These are phyloP conservation scores for Trichoderma citrinoviride DNA, from an alignment of 2,329 filamentous ascomycete species.

Conservation along the genomic window DNA sequence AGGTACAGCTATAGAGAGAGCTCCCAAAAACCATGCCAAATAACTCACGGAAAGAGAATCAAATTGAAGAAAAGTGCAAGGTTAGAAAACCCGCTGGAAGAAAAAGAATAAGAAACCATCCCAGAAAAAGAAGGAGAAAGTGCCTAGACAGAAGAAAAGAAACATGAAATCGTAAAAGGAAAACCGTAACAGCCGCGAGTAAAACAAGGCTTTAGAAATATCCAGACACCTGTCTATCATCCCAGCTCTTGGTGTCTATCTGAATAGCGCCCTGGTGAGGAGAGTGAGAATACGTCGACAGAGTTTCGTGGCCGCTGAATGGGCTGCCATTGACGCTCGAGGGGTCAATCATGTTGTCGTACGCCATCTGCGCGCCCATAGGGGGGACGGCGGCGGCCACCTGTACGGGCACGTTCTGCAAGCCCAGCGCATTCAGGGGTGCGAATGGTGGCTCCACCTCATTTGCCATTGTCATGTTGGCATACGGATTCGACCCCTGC, in stretches of 20 bases:
- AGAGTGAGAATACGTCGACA: conserved; percentile 37
- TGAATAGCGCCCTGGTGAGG: conserved; percentile 32
- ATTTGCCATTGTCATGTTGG: conserved; percentile 27
- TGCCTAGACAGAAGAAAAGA: not conserved
- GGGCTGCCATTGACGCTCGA: conserved; percentile 37
- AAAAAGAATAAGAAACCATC: not conserved
- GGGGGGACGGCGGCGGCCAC: conserved; percentile 11
- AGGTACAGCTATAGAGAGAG: conserved; percentile 1
- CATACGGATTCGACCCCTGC: conserved; percentile 27
- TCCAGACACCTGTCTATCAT: conserved; percentile 26
- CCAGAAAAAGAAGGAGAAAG: not conserved
- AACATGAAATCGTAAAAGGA: not conserved
- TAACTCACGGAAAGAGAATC: not conserved
- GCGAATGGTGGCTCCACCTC: conserved; percentile 34
- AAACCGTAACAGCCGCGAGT: not conserved
- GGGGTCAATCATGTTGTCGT: conserved; percentile 35
- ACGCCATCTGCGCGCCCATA: conserved; percentile 33
- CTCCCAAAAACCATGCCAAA: not conserved
- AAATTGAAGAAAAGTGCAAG: not conserved
- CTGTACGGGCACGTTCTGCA: conserved; percentile 29
- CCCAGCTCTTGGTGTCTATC: conserved; percentile 27
- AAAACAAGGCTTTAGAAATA: conserved; percentile 22
- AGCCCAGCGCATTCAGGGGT: conserved; percentile 34
- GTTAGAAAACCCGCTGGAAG: not conserved
- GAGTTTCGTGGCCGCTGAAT: conserved; percentile 38